These are phyloP conservation scores for Saxispiralis lemnorum DNA, from an alignment of 495 filamentous ascomycete genomes.

Conservation along the genomic window DNA sequence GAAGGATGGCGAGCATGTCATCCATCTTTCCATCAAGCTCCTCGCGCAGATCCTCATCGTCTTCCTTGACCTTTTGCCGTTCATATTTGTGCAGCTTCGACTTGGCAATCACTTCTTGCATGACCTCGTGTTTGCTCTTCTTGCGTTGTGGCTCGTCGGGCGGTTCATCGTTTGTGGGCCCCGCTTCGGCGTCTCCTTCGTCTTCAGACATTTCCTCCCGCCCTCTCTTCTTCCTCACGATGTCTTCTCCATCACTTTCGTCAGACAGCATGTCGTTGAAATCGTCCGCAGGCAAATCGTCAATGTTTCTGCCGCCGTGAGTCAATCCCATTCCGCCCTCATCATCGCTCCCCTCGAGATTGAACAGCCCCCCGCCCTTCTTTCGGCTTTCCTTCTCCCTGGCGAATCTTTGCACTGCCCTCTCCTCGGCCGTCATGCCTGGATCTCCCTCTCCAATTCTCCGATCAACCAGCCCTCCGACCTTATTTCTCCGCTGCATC, in stretches of 20 bases:
- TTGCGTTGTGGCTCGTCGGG: conserved; percentile 49
- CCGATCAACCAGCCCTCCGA: conserved; percentile 78
- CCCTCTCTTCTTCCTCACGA: conserved; percentile 28
- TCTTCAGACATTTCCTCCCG: conserved; percentile 15
- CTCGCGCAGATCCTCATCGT: conserved; percentile 79
- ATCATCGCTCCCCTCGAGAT: conserved; percentile 71
- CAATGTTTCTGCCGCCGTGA: conserved; percentile 61
- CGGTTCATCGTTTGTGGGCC: conserved; percentile 22
- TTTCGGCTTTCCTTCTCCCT: conserved; percentile 57
- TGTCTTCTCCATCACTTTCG: conserved; percentile 37
- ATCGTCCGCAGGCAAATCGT: conserved; percentile 42
- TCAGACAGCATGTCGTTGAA: conserved; percentile 40
- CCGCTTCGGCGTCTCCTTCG: conserved; percentile 26
- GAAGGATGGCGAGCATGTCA: conserved; percentile 59
- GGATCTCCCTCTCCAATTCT: conserved; percentile 94
- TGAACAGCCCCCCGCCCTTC: conserved; percentile 63
- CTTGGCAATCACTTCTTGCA: conserved; percentile 94
- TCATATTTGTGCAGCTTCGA: conserved; percentile 90
- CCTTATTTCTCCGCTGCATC: conserved; percentile 71
- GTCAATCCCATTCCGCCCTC: conserved; percentile 42
- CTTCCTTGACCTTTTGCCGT: conserved; percentile 80
- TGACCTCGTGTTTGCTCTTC: conserved; percentile 86
- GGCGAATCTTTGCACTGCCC: conserved; percentile 77
- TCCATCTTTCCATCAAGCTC: conserved; percentile 59
- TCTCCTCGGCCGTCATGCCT: conserved; percentile 82